Base-by-base conservation (phyloP, 768 basidiomycete genomes). In the Piloderma croceum region DNA sequence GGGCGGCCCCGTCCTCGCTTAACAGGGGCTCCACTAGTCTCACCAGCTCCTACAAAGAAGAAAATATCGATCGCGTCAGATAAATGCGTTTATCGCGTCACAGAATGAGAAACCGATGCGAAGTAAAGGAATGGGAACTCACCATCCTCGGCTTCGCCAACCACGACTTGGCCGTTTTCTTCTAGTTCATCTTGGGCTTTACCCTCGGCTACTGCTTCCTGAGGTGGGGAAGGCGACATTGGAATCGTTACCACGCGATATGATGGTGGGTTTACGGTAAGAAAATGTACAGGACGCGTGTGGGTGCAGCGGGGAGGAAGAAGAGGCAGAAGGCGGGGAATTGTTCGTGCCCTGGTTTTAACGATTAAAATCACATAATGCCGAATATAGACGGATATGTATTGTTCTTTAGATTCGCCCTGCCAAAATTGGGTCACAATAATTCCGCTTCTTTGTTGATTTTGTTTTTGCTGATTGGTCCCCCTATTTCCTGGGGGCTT, bases 1-100 rank as follows among this genome's bases (percentile, higher is more conserved):
- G 91, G 91, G 49, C 91, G 79, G 39, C 91, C 91, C 34, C 91
- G 76, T 55, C 86, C 80, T 54, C 90, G 81, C 69, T 90, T 92
- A 46, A 57, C 51, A 31, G 76, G 70, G 33, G 63, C 38, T 41
- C 27, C 15, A 15, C 27, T 29, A 9, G 27, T 29, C 27, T n/a
- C n/a, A n/a, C n/a, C n/a, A n/a, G n/a, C n/a, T n/a, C n/a, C n/a
- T n/a, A n/a, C n/a, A n/a, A n/a, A n/a, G n/a, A n/a, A n/a, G n/a
- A n/a, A n/a, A n/a, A n/a, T n/a, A n/a, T n/a, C n/a, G n/a, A n/a
- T n/a, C n/a, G n/a, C n/a, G n/a, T n/a, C n/a, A n/a, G n/a, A n/a
- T n/a, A n/a, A n/a, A n/a, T n/a, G n/a, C n/a, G n/a, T n/a, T n/a
- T n/a, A n/a, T n/a, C n/a, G n/a, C n/a, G n/a, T n/a, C n/a, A n/a